Evolutionary conservation across 2,329 filamentous ascomycete genomes (phyloP), one percentile per base, ranked within the genome.

Genomic region (Fusarium verticillioides): DNA sequence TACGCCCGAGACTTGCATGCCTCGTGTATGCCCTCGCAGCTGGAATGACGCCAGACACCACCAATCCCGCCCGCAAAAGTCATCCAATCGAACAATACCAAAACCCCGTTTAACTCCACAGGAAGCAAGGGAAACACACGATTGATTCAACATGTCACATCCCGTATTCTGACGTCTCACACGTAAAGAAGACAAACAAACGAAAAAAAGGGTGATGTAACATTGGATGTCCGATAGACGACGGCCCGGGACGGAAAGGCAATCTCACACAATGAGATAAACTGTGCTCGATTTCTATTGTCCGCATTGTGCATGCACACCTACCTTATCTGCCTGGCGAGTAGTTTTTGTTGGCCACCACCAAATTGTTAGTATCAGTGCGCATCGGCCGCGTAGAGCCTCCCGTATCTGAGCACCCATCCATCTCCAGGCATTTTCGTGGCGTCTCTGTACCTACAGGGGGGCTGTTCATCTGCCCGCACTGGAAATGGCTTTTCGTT

Each of bases 1-100:
- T 11, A n/a, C 60, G 40, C 59, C 63, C 67, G 70, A 74, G 70
- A 74, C 71, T 74, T 71, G 70, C 70, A 54, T 71, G 43, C 47
- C 36, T 47, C 18, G 34, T 32, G 18, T 23, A 37, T 40, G 26
- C 37, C 34, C 42, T 40, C 18, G 7, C 28, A 16, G 28, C 47
- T 73, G 71, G 67, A 74, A 73, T 73, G 71, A 47, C 54, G 26
- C 42, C 58, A 49, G 37, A 36, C 23, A 2, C 9, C n/a, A 30
- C 9, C n/a, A 30, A 47, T n/a, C n/a, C 16, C 36, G 36, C 47
- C 47, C n/a, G 36, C 18, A 40, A 50, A 19, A 32, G 3, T 10
- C 11, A 23, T 39, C 47, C 63, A 65, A 53, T 40, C n/a, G n/a
- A 46, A 34, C 8, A 19, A 40, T 21, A 50, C 13, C n/a, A 37